Evolutionary conservation across 331 rosid species (phyloP), one percentile per base, ranked within the genome.

Genomic region (Malus hybrid): DNA sequence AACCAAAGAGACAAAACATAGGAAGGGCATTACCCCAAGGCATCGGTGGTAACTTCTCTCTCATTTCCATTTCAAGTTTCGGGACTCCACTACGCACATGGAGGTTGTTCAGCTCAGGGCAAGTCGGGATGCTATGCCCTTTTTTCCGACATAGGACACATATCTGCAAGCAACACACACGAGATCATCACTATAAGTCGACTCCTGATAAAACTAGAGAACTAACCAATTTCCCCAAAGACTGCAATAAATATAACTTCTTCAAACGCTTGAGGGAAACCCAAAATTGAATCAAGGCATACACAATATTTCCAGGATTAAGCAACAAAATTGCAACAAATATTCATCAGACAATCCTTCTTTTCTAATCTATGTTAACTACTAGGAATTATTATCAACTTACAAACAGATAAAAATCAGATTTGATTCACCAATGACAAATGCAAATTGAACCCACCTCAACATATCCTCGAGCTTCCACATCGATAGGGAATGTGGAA

Each of bases 131-230:
- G 74, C 93, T 77, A 67, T 95, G 99, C 54, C 97, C 97, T 1
- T 89, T 96, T 34, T 78, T 57, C 61, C 99, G 79, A 82, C 99
- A 95, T 57, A 93, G 89, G 74, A 95, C 85, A 84, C 99, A 95
- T 79, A 90, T 90, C 99, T 93, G 80, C 77, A 83, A 76, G 69
- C 14, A 69, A 59, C 81, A 71, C 42, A 76, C 46, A 73, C 62
- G 71, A 19, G 52, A 70, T 57, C 42, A 69, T 63, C 44, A 54
- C 55, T 19, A 72, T 52, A 12, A 28, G 67, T 67, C 48, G 44
- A 57, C 46, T 33, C 67, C 54, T 73, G 20, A n/a, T 65, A 60
- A 18, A 6, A 42, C 67, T 3, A 71, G 55, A 71, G n/a, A 57
- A 55, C 14, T 6, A 13, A 14, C 65, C 57, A 18, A 27, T 29